These are phyloP conservation scores for Tetradesmus lagerheimii DNA, from an alignment of 139 green algal genomes.

Conservation along the genomic window DNA sequence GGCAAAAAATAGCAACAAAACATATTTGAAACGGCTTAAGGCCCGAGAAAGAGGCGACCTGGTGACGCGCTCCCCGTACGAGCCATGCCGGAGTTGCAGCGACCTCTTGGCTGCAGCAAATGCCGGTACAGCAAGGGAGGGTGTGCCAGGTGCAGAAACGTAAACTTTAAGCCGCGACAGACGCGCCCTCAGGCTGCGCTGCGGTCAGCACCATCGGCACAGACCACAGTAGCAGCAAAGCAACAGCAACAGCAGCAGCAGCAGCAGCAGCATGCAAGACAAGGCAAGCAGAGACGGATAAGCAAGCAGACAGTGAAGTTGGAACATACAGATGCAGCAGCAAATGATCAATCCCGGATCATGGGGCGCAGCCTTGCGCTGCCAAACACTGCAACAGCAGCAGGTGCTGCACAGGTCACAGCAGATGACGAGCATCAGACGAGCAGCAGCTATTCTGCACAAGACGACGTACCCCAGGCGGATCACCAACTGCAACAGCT, in stretches of 20 bases:
- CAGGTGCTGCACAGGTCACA: not conserved
- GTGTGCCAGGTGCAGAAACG: constrained; percentile 11
- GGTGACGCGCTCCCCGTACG: too few relatives aligned
- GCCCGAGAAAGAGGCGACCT: too few relatives aligned
- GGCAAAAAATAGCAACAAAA: too few relatives aligned
- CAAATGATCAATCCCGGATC: not conserved
- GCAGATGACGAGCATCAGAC: not conserved
- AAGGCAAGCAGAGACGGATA: not conserved
- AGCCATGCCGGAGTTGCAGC: constrained; percentile 6
- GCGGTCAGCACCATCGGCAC: not conserved
- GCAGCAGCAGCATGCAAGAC: constrained; percentile 13
- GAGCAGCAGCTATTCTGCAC: not conserved
- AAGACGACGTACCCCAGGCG: not conserved
- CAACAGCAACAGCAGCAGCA: constrained; percentile 2
- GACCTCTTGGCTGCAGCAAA: not conserved
- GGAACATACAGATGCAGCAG: not conserved
- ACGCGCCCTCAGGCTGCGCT: not conserved
- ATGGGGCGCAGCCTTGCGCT: not conserved
- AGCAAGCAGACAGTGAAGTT: not conserved
- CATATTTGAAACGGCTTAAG: too few relatives aligned
- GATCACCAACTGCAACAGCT: constrained; percentile 3
- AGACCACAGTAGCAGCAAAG: not conserved
- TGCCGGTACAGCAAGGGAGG: constrained; percentile 15
- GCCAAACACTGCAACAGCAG: not conserved
- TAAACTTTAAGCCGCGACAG: not conserved